These are phyloP conservation scores for Ascochyta pisi DNA, from an alignment of 2,329 filamentous ascomycete species.

Conservation along the genomic window DNA sequence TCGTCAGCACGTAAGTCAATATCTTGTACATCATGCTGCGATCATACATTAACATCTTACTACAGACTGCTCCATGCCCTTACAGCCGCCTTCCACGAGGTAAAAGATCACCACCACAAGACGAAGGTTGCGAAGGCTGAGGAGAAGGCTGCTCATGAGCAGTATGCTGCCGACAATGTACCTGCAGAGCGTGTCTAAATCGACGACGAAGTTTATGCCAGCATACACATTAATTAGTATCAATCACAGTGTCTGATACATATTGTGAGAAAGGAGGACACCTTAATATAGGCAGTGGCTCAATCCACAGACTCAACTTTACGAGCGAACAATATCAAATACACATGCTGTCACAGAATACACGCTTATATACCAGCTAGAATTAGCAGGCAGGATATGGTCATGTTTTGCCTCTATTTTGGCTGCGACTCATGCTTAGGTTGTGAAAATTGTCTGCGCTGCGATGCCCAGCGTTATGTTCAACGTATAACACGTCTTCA, in stretches of 20 bases:
- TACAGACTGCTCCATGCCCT: slow-evolving; percentile 53
- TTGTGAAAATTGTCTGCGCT: no score
- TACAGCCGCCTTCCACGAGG: slow-evolving; percentile 53
- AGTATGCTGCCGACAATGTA: background rate
- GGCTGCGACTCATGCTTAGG: no score
- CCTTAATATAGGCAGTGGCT: no score
- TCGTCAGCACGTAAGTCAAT: slow-evolving; percentile 54
- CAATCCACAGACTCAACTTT: no score
- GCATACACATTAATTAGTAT: background rate
- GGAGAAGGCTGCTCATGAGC: slow-evolving; percentile 1
- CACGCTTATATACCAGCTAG: no score
- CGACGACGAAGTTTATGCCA: background rate
- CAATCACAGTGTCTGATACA: background rate
- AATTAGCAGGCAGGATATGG: no score
- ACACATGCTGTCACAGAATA: no score
- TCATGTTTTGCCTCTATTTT: no score
- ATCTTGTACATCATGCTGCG: background rate
- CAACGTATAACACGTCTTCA: no score
- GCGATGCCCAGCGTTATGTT: no score
- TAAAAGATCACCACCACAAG: slow-evolving; percentile 33
- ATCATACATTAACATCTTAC: background rate
- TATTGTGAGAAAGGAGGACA: background rate
- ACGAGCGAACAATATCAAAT: no score
- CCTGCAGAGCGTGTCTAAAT: background rate
- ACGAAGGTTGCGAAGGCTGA: slow-evolving; percentile 7